These are phyloP conservation scores for Argentina anserina DNA, from an alignment of 306 rosid species.

Conservation along the genomic window DNA sequence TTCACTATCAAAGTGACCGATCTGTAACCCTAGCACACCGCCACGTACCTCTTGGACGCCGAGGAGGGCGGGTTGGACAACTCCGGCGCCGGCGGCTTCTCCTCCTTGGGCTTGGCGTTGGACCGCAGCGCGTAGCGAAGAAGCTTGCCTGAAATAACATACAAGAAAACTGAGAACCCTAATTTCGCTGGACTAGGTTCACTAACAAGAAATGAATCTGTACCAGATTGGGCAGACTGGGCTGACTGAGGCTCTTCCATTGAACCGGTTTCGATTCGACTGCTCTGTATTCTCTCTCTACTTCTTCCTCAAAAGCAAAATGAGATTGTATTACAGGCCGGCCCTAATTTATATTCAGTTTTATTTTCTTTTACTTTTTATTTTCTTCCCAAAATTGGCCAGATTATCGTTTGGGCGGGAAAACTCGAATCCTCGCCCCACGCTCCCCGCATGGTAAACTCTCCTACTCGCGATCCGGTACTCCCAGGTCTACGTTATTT, in stretches of 20 bases:
- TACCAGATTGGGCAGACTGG: slow-evolving; percentile 26
- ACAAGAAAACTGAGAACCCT: neutral
- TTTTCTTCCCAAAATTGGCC: neutral
- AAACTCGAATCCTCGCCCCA: slow-evolving; percentile 22
- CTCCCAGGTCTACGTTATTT: accelerated
- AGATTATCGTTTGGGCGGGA: slow-evolving; percentile 49
- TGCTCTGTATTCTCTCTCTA: slow-evolving; percentile 21
- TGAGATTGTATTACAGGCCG: neutral
- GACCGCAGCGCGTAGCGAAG: slow-evolving; percentile 66
- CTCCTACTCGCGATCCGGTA: neutral
- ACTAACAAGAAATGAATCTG: neutral
- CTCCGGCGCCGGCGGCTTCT: slow-evolving; percentile 34
- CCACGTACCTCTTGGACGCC: slow-evolving; percentile 49
- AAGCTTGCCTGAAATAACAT: slow-evolving; percentile 49
- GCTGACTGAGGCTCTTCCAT: slow-evolving; percentile 45
- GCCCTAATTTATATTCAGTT: slow-evolving; percentile 3
- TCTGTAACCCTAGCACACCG: neutral
- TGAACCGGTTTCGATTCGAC: neutral
- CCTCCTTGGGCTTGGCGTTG: slow-evolving; percentile 43
- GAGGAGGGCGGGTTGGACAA: slow-evolving; percentile 41
- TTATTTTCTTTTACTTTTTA: neutral
- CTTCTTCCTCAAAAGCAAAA: neutral
- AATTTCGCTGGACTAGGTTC: neutral
- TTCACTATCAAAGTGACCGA: neutral
- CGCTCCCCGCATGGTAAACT: slow-evolving; percentile 7